phyloP scores from a whole-genome alignment of 2,329 filamentous ascomycete genomes.

The Beauveria sp. region DNA sequence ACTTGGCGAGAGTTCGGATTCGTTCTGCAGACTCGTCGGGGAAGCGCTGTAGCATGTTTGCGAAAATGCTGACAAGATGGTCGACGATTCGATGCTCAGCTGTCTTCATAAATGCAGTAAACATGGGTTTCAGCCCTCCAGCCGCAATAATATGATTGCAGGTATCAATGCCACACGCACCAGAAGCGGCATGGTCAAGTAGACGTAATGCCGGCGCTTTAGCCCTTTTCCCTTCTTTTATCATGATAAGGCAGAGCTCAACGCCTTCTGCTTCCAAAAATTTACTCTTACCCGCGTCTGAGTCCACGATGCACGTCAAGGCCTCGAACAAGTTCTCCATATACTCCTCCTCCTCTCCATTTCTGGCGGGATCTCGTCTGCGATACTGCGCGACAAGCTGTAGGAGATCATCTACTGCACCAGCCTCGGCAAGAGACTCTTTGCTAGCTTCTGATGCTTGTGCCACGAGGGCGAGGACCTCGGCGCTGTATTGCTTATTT shows the following conservation, averaged over 20 bases:
- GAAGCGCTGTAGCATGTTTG: slow-evolving; percentile 70
- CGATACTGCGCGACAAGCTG: slow-evolving; percentile 81
- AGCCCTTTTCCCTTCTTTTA: slow-evolving; percentile 79
- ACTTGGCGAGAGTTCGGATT: slow-evolving; percentile 84
- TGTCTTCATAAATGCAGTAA: slow-evolving; percentile 82
- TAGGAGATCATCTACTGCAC: slow-evolving; percentile 72
- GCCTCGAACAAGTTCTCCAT: slow-evolving; percentile 90
- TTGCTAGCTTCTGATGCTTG: slow-evolving; percentile 66
- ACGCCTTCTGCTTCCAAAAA: slow-evolving; percentile 88
- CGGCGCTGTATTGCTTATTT: slow-evolving; percentile 92
- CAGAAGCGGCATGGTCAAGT: slow-evolving; percentile 69
- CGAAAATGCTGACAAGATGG: slow-evolving; percentile 78
- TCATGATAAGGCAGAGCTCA: slow-evolving; percentile 85
- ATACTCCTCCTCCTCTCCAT: slow-evolving; percentile 86
- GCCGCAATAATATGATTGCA: slow-evolving; percentile 74
- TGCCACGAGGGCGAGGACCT: slow-evolving; percentile 81
- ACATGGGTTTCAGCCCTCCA: slow-evolving; percentile 75
- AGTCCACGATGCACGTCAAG: slow-evolving; percentile 72
- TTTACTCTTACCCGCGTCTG: slow-evolving; percentile 64
- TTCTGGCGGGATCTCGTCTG: slow-evolving; percentile 75
- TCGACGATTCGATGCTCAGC: slow-evolving; percentile 62
- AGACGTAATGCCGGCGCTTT: slow-evolving; percentile 71
- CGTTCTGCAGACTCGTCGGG: slow-evolving; percentile 70
- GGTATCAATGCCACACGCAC: slow-evolving; percentile 44
- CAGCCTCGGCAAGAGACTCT: slow-evolving; percentile 50